phyloP scores from a whole-genome alignment of 2,329 filamentous ascomycete species.

The Pseudodiploospora longispora region DNA sequence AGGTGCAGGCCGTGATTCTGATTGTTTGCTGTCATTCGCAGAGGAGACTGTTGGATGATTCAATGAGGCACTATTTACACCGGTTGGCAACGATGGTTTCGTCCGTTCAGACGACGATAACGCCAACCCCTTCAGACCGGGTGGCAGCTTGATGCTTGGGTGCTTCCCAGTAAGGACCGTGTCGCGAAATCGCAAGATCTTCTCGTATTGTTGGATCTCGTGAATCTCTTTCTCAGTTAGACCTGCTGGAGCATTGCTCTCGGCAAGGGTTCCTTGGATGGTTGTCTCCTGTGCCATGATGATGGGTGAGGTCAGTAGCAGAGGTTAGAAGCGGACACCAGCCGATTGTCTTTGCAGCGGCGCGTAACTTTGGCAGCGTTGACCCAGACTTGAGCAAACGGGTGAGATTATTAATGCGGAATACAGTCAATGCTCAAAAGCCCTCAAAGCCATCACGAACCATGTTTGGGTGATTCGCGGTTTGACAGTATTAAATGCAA shows the following conservation, averaged over 20 bases:
- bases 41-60: not conserved
- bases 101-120: slow-evolving; percentile 6
- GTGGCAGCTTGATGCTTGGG: slow-evolving; percentile 49
- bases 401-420: not conserved
- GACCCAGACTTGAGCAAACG: not conserved
- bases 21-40: not conserved
- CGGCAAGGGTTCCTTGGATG: slow-evolving; percentile 10
- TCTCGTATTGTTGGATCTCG: slow-evolving; percentile 64
- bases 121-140: slow-evolving; percentile 25
- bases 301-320: not conserved
- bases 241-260: slow-evolving; percentile 15
- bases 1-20: not conserved
- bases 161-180: slow-evolving; percentile 71
- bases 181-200: slow-evolving; percentile 74
- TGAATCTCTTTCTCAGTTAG: slow-evolving; percentile 40
- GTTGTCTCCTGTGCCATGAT: slow-evolving; percentile 20
- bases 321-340: not conserved
- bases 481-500: too few relatives aligned
- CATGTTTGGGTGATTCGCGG: not conserved
- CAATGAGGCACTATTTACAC: slow-evolving; percentile 8
- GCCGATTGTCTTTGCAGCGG: too few relatives aligned
- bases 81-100: slow-evolving; percentile 7
- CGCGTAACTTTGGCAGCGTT: too few relatives aligned
- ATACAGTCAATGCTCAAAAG: slow-evolving; percentile 1
- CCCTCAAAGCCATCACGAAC: not conserved